Percentiles rank a stretch among this genome's conserved stretches.
Evolutionary conservation across 2,329 filamentous ascomycete genomes (phyloP).

Genomic region (Calcarisporium arbuscula): DNA sequence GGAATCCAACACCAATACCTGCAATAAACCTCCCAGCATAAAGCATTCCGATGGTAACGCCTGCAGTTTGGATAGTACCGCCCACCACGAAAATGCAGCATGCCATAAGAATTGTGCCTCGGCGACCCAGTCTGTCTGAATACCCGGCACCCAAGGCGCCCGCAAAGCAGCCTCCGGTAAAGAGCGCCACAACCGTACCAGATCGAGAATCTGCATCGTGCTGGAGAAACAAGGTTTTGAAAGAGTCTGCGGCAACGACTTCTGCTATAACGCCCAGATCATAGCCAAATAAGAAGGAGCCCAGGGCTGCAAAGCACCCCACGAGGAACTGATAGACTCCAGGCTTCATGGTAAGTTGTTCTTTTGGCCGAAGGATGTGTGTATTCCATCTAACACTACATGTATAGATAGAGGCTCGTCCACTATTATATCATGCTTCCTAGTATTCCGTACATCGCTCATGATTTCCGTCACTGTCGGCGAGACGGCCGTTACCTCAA

Average conservation of each 20-base stretch:
- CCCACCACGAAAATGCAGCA: slow-evolving; percentile 33
- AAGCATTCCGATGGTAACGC: slow-evolving; percentile 29
- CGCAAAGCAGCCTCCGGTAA: slow-evolving; percentile 34
- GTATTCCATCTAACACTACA: too few species aligned
- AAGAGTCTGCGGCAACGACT: slow-evolving; percentile 43
- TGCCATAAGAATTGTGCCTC: slow-evolving; percentile 37
- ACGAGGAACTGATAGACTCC: too few species aligned
- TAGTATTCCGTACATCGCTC: too few species aligned
- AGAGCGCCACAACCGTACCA: slow-evolving; percentile 33
- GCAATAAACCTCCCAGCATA: slow-evolving; percentile 43
- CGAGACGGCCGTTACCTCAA: too few species aligned
- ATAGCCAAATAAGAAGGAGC: slow-evolving; percentile 49
- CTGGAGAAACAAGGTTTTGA: too few species aligned
- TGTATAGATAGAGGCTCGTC: too few species aligned
- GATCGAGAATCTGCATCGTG: too few species aligned
- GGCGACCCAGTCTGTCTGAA: slow-evolving; percentile 39
- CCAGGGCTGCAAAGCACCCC: slow-evolving; percentile 48
- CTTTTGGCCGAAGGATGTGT: too few species aligned
- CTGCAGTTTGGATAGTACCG: slow-evolving; percentile 26
- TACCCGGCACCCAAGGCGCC: slow-evolving; percentile 35
- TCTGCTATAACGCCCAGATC: slow-evolving; percentile 46
- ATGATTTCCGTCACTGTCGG: too few species aligned
- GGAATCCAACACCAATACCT: too few species aligned
- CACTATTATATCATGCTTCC: too few species aligned
- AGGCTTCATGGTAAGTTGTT: too few species aligned